phyloP scores from a whole-genome alignment of 2,329 filamentous ascomycete genomes.

The Scleromitrula shiraiana region DNA sequence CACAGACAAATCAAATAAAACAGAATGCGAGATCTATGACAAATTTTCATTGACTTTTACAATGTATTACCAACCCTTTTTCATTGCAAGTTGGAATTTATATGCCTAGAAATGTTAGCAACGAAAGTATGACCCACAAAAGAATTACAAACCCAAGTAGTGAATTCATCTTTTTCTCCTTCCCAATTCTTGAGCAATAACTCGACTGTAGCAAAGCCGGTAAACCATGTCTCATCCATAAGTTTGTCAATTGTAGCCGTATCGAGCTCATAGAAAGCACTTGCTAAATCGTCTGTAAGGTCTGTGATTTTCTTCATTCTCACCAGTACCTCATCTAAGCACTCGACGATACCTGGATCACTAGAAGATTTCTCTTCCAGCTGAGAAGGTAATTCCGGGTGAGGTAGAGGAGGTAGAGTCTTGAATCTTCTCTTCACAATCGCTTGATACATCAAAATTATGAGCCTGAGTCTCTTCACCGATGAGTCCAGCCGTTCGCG shows the following conservation, averaged over 20 bases:
- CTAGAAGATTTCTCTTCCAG: slow-evolving; percentile 12
- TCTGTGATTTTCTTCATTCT: slow-evolving; percentile 55
- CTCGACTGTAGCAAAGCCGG: slow-evolving; percentile 49
- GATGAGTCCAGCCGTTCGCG: slow-evolving; percentile 57
- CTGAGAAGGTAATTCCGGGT: slow-evolving; percentile 30
- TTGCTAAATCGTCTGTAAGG: slow-evolving; percentile 61
- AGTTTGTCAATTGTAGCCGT: slow-evolving; percentile 47
- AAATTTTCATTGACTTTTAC: background rate
- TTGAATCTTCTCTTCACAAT: slow-evolving; percentile 62
- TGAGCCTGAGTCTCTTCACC: slow-evolving; percentile 57
- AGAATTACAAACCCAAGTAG: slow-evolving; percentile 49
- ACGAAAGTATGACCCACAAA: background rate
- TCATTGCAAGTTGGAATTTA: slow-evolving; percentile 27
- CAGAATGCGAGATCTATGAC: background rate
- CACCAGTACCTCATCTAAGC: slow-evolving; percentile 48
- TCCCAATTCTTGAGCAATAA: slow-evolving; percentile 54
- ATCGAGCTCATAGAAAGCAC: slow-evolving; percentile 64
- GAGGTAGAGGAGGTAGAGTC: slow-evolving; percentile 41
- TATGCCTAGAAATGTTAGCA: slow-evolving; percentile 17
- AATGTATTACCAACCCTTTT: slow-evolving; percentile 14
- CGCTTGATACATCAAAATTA: slow-evolving; percentile 61
- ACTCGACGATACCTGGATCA: slow-evolving; percentile 24
- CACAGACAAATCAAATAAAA: too few species aligned
- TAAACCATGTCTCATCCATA: slow-evolving; percentile 52
- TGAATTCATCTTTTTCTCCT: slow-evolving; percentile 66